Base-by-base conservation (phyloP, 108 stramenopile species). In the Asterionellopsis glacialis region DNA sequence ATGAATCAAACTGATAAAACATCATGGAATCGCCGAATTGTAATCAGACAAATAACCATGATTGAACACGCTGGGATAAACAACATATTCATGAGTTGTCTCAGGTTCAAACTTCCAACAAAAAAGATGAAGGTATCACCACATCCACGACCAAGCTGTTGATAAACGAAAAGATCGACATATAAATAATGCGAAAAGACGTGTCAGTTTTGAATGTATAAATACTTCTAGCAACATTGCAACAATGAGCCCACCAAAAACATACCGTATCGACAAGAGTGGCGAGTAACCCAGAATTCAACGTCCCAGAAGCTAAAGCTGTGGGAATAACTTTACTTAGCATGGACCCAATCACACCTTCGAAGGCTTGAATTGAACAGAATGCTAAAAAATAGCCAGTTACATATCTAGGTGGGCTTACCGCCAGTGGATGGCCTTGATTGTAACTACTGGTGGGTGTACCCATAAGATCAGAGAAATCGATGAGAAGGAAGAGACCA, bases 301-400 rank as follows among this genome's bases (percentile, higher is more conserved):
- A 85, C 24, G 93, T 95, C 16, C 94, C 96, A 11, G 81, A 70
- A 14, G 96, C 94, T 23, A 97, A 67, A 24, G 87, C 76, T 0
- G 84, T 84, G 1, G 91, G 85, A 21, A 97, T 85, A n/a, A 95
- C 70, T 63, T 95, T 95, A 38, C 78, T 77, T 50, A 95, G 66
- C 11, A 85, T 66, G 23, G 87, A 85, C 50, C 91, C 92, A 47
- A 93, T 79, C 2, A 97, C 88, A 19, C 92, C 83, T 64, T 88
- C 84, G 59, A 84, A 83, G 19, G 80, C 62, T 59, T 84, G 83
- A 23, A 90, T 64, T 1, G 80, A 69, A 47, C 80, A 68, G 69
- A 83, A 89, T 0, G 75, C 58, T n/a, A 82, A 42, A 64, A 84
- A 72, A 65, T 85, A 83, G 18, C 88, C 88, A 11, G 61, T 51